A percentile compares a stretch with the other conserved stretches of the same genome.
phyloP scores from a whole-genome alignment of 192 early-diverging fungal genomes.

The Coemansia furcata region DNA sequence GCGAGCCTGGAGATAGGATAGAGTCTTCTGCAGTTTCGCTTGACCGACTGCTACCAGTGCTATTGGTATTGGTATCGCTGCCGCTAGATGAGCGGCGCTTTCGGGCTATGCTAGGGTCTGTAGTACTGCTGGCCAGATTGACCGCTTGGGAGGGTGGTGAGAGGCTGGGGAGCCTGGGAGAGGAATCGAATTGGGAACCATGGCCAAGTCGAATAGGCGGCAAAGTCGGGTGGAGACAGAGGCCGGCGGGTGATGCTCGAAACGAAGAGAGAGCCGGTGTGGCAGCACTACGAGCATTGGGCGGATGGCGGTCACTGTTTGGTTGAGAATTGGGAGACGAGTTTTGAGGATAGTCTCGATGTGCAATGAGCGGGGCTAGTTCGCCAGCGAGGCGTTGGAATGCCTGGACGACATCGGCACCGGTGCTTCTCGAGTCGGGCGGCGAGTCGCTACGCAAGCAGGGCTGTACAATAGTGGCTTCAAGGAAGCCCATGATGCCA shows the following conservation, averaged over 20 bases:
- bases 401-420: conserved; percentile 16
- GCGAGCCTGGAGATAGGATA: conserved; percentile 5
- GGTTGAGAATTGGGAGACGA: neutral
- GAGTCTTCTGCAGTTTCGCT: conserved; percentile 4
- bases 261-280: conserved; percentile 7
- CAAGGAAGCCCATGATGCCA: conserved; percentile 42
- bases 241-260: conserved; percentile 10
- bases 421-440: neutral
- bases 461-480: conserved; percentile 37
- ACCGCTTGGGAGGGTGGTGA: conserved; percentile 19
- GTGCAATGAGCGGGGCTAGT: conserved; percentile 19
- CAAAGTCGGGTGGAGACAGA: conserved; percentile 8
- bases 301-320: neutral
- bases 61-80: conserved; percentile 14
- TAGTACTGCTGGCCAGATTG: neutral
- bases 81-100: conserved; percentile 25
- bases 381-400: conserved; percentile 32
- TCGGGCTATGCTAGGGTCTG: neutral
- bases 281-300: neutral
- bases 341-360: neutral
- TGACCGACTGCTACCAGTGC: conserved; percentile 4
- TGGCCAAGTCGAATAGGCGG: conserved; percentile 40
- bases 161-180: conserved; percentile 30
- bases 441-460: neutral
- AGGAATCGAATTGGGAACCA: conserved; percentile 25